Conservation (phyloP, 371 early-diverging fungal species). For the Saksenaea vasiformis region DNA sequence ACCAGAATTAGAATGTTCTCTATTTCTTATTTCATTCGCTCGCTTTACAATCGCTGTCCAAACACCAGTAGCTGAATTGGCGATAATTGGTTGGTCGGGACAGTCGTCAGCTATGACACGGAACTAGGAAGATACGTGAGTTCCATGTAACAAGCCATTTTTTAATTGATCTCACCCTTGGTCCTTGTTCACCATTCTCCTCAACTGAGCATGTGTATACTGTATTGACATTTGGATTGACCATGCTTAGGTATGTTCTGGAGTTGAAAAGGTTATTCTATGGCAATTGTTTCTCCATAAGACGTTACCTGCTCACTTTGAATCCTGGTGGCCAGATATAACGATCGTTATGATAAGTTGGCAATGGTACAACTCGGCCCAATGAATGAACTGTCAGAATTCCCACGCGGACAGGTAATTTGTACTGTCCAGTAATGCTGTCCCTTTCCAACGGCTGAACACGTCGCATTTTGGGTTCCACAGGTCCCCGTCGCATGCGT, state of each 20-base stretch:
- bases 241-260: conserved; percentile 74
- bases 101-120: conserved; percentile 76
- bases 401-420: conserved; percentile 78
- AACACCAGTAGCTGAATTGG: conserved; percentile 84
- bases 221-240: conserved; percentile 58
- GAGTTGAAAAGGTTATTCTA: not conserved
- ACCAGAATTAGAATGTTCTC: conserved; percentile 74
- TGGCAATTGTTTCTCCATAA: not conserved
- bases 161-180: conserved; percentile 34
- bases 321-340: conserved; percentile 94
- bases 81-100: conserved; percentile 63
- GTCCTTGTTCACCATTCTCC: conserved; percentile 77
- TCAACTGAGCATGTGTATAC: conserved; percentile 74
- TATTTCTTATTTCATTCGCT: conserved; percentile 76
- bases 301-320: conserved; percentile 49
- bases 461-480: conserved; percentile 38
- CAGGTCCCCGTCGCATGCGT: conserved; percentile 39
- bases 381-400: conserved; percentile 71
- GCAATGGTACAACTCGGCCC: conserved; percentile 76
- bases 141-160: not conserved
- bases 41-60: conserved; percentile 85
- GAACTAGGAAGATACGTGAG: conserved; percentile 49
- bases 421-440: conserved; percentile 60
- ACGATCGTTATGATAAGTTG: conserved; percentile 83
- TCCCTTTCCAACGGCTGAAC: conserved; percentile 63